A percentile compares a stretch with the other conserved stretches of the same genome.
Evolutionary conservation across 106 monocot species (phyloP).

Genomic region (Dendrobium nobile): DNA sequence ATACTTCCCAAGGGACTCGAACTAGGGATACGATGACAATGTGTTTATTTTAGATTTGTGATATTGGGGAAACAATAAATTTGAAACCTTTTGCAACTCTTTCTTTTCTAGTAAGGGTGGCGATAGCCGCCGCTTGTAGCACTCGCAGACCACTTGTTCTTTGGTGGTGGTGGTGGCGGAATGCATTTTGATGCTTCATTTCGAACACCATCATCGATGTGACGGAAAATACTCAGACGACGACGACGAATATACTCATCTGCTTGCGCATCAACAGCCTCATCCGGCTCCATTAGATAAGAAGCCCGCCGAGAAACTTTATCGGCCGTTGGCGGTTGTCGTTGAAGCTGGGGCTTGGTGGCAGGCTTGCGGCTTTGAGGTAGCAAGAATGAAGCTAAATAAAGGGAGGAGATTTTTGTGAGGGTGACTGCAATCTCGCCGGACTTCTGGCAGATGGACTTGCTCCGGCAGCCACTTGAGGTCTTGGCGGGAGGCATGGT

Average conservation of each 20-base stretch:
- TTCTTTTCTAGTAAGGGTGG: neutral
- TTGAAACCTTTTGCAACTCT: too few species aligned
- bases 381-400: neutral
- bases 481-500: neutral
- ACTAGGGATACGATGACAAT: too few species aligned
- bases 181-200: constrained; percentile 13
- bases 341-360: neutral
- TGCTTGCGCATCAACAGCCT: neutral
- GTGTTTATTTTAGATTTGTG: too few species aligned
- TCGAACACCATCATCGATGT: neutral
- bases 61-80: too few species aligned
- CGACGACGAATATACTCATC: constrained; percentile 1
- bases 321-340: neutral
- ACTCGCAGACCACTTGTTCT: neutral
- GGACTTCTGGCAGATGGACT: constrained; percentile 8
- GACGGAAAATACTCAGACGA: neutral
- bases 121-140: neutral
- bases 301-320: neutral
- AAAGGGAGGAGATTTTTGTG: constrained; percentile 7
- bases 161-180: neutral
- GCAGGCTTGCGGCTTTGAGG: neutral
- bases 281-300: constrained; percentile 1
- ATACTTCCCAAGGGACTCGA: too few species aligned
- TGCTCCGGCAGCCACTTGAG: neutral
- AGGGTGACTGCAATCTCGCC: constrained; percentile 9